Evolutionary conservation across 2,329 filamentous ascomycete genomes (phyloP).

Genomic region (Cytospora chrysosperma): DNA sequence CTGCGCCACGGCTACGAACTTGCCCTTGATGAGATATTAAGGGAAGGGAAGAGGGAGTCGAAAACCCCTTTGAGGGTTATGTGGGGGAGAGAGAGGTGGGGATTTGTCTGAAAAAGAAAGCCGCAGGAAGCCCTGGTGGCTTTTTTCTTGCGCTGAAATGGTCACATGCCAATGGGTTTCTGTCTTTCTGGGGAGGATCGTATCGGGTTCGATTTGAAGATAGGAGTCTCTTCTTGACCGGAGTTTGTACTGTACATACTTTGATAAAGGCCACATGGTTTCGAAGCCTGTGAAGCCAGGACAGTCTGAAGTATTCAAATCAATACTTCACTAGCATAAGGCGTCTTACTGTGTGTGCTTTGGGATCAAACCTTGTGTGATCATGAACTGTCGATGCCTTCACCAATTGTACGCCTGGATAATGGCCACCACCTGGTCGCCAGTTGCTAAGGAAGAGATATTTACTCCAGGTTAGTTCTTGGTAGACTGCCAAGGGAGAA

Average conservation of each 20-base stretch:
- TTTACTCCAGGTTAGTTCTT: no score
- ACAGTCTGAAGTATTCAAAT: neutral
- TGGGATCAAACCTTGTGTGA: no score
- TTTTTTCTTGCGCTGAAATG: neutral
- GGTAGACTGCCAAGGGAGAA: no score
- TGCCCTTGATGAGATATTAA: slow-evolving; percentile 11
- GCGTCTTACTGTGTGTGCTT: no score
- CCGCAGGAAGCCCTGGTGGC: neutral
- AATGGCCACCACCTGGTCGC: no score
- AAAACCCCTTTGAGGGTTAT: no score
- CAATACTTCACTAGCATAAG: neutral
- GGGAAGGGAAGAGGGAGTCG: no score
- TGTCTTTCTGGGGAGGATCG: neutral
- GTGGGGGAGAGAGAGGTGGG: no score
- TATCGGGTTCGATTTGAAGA: neutral
- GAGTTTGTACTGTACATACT: neutral
- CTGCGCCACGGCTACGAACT: slow-evolving; percentile 13
- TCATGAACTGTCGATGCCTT: no score
- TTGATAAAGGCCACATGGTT: neutral
- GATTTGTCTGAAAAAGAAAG: no score
- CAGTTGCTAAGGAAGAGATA: no score
- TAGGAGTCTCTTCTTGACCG: neutral
- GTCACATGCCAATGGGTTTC: neutral
- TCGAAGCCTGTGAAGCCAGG: neutral
- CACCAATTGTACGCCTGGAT: no score